A percentile compares a stretch with the other conserved stretches of the same genome.
phyloP scores from a whole-genome alignment of 2,329 filamentous ascomycete species.

The Colletotrichum zoysiae region DNA sequence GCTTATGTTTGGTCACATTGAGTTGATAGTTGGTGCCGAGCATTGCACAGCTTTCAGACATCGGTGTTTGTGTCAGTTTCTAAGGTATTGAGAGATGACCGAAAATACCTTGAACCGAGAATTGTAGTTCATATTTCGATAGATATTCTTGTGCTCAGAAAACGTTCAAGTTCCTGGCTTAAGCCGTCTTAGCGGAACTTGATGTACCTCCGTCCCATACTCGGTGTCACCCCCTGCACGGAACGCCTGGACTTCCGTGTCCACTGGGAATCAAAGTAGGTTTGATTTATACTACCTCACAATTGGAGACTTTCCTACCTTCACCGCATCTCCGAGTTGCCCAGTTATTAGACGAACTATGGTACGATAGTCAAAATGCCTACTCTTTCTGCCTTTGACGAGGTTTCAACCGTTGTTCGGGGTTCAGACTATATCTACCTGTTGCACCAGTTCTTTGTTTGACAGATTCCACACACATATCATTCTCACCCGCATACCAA shows the following conservation, averaged over 20 bases:
- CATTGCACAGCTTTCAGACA: not conserved
- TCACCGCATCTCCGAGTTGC: not conserved
- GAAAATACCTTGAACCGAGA: not conserved
- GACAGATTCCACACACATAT: not conserved
- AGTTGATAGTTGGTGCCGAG: too few relatives aligned
- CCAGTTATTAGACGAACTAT: not conserved
- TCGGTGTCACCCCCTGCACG: not conserved
- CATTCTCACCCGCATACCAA: not conserved
- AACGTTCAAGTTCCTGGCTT: too few relatives aligned
- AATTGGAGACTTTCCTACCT: not conserved
- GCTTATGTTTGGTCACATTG: not conserved
- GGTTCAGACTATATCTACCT: not conserved
- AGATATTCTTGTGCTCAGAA: not conserved
- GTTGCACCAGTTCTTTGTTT: not conserved
- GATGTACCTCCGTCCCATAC: not conserved
- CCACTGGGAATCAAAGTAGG: not conserved
- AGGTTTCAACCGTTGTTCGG: not conserved
- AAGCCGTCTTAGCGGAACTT: not conserved
- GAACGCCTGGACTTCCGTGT: slow-evolving; percentile 1
- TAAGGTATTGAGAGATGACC: not conserved
- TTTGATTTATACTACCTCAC: not conserved
- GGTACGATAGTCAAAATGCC: not conserved
- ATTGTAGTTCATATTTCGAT: not conserved
- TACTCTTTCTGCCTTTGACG: too few relatives aligned
- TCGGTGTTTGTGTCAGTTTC: too few relatives aligned